A percentile compares a stretch with the other conserved stretches of the same genome.
Evolutionary conservation across 1,139 yeast species (phyloP).

Genomic region (Saccharomyces pastorianus): DNA sequence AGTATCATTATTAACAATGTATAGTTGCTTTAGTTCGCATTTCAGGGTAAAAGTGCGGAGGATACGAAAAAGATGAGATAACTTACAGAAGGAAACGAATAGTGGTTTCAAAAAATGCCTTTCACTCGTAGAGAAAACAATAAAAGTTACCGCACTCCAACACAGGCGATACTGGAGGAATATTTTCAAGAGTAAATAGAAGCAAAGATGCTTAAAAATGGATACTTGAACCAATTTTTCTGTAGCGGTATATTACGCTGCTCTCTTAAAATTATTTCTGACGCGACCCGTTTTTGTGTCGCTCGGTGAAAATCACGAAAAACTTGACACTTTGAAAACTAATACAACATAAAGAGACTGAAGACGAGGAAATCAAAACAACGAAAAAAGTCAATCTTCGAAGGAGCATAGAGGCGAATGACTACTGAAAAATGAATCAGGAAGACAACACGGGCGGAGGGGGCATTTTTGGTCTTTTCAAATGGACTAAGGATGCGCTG

Average conservation of each 20-base stretch:
- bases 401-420: not conserved
- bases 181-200: not conserved
- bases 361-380: not conserved
- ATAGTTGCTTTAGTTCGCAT: not conserved
- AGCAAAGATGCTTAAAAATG: not conserved
- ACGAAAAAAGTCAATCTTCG: not conserved
- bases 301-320: constrained; percentile 1
- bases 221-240: not conserved
- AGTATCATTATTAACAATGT: not conserved
- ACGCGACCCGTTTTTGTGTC: not conserved
- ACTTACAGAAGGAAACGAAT: not conserved
- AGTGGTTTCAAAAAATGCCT: not conserved
- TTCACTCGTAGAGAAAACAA: not conserved
- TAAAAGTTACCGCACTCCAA: not conserved
- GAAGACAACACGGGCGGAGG: not conserved
- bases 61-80: not conserved
- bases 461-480: constrained; percentile 16
- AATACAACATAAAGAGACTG: not conserved
- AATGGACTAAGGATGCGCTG: constrained; percentile 30
- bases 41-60: not conserved
- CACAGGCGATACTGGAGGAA: not conserved
- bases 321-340: not conserved
- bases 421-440: not conserved
- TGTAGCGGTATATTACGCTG: not conserved
- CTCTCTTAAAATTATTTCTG: not conserved